Base-by-base conservation (phyloP, 2,329 filamentous ascomycete species). In the Botryotinia narcissicola region DNA sequence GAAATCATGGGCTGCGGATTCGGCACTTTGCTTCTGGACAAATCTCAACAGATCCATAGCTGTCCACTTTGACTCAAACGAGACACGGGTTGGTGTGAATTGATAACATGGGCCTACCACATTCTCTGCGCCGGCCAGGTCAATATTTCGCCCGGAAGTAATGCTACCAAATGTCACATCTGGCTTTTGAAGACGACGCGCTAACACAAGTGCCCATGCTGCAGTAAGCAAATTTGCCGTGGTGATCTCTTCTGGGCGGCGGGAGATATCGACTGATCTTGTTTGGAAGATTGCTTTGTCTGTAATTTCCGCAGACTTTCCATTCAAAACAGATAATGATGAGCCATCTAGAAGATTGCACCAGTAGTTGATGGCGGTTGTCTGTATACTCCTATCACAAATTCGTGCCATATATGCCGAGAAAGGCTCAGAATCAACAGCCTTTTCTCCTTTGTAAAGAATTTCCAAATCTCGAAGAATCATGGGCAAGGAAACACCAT, bases 401-500 rank as follows among this genome's bases (percentile, higher is more conserved):
- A 73, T 57, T 71, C 72, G 70, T n/a, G 85, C 79, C 40, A 70
- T 70, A 75, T 84, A 84, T 35, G 80, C 78, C 12, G 82, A 82
- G 78, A 84, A 85, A 0, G 83, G 81, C 20, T 83, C 63, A n/a
- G 80, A 74, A 74, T 77, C 73, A 0, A 79, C 72, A 8, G 83
- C 72, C 0, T 75, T 48, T 10, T 75, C 74, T 48, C 72, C 85
- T 75, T 86, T 85, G 62, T 78, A 79, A 44, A 76, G 42, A 14
- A 72, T 57, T 37, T 75, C 74, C 20, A 79, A 70, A 68, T 78
- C 74, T 44, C 71, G 72, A 40, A 79, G 76, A 3, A 78, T 37
- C 14, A 63, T 68, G 14, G 78, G 78, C 79, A 90, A 86, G 18
- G 88, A 90, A 87, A 89, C 91, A 35, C 89, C 89, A 80, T 91